Base-by-base conservation (phyloP, 495 filamentous ascomycete genomes). In the Geoglossum glabrum region DNA sequence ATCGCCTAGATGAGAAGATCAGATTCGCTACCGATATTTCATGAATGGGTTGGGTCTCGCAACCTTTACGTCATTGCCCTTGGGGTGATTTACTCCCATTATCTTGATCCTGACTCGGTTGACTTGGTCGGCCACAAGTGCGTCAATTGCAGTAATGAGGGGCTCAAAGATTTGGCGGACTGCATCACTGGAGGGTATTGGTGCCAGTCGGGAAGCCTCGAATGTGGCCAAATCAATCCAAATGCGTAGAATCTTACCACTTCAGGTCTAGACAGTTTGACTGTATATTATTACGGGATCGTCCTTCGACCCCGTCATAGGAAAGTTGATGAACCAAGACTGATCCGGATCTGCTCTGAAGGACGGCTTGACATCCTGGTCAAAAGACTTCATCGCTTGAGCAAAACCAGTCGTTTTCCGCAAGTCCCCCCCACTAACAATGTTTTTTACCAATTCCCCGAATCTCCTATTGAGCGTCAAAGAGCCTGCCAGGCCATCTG, bases 101-200 rank as follows among this genome's bases (percentile, higher is more conserved):
- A 57, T 21, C 26, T 60, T 36, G 6, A 58, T 19, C n/a, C 21
- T 59, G 47, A 61, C 63, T 2, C 61, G 54, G 33, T 62, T 63
- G 31, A 72, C 59, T 59, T 69, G 71, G 15, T 66, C 62, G 9
- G 66, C 63, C 51, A 74, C 61, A 3, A 74, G 57, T n/a, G 63
- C 57, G 1, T 70, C 55, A 45, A 73, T 65, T n/a, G 69, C 67
- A 0, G 54, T 61, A 19, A 72, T 61, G 28, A 72, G 59, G 3
- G 72, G 71, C 17, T 64, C 59, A 47, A 70, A 74, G 60, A 73
- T 70, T 1, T 54, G 46, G 30, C 59, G 61, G n/a, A 73, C 61
- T 27, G 67, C 71, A 34, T 56, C 56, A 17, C 68, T 69, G 31
- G 31, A 34, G 31, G 31, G 31, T 34, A 5, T 34, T 34, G 31